Base-by-base conservation (phyloP, 805 yeast genomes). In the Candida gorgasii region DNA sequence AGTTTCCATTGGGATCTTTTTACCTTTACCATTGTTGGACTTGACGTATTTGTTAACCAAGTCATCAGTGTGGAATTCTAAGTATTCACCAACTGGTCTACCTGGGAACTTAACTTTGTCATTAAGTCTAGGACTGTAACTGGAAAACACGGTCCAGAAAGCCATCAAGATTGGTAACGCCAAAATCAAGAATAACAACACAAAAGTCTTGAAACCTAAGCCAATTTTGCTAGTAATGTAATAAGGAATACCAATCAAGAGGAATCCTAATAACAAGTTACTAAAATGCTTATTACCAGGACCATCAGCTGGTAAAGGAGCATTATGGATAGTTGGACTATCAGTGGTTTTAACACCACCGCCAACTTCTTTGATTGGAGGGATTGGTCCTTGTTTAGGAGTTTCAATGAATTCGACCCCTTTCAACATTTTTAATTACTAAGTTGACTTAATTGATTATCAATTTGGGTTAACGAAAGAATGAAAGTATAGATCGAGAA, bases 241-340 rank as follows among this genome's bases (percentile, higher is more conserved):
- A 53, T 55, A 76, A 9, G 97, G 96, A 40, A 85, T 62, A 20
- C 76, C 72, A 5, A 73, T 53, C 47, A 85, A 54, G 22, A 82
- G 58, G 2, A 71, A 69, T 15, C 75, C 41, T 45, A 89, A 57
- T 9, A 78, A 57, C 51, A 55, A 55, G 66, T 89, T 89, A 63
- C 78, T 76, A 68, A 89, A 89, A 54, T 82, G 79, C 59, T 78
- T 81, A 23, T 89, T 73, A 18, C 95, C 89, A 5, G 96, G 87
- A 31, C 96, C 97, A 60, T 89, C 97, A 4, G 95, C 96, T 19
- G 95, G 90, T 48, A 88, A 71, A 8, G 89, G 89, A 2, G 92
- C 95, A 60, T 89, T 89, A 58, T 84, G 79, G 59, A 89, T 88
- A 6, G 90, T 72, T 19, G 95, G 95, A 19, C 71, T 63, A 27